These are phyloP conservation scores for Apiotrichum siamense DNA, from an alignment of 1,284 basidiomycete species.

Conservation along the genomic window DNA sequence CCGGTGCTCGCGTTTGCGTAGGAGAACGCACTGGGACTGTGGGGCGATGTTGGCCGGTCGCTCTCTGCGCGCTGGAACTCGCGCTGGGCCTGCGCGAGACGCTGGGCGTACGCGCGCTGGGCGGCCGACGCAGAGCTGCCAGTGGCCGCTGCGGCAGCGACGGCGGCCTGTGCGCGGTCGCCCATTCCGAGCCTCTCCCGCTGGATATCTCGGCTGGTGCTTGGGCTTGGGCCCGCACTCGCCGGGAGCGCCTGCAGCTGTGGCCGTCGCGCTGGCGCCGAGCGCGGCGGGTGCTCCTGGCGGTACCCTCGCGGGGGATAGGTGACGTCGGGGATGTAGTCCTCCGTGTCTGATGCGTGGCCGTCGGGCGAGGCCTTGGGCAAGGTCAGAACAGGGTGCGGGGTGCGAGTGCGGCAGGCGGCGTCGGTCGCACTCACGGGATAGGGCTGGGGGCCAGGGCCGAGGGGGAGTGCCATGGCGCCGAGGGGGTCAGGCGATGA, in stretches of 20 bases:
- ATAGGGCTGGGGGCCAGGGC: slow-evolving; percentile 3
- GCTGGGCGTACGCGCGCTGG: background rate
- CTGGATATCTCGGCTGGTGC: background rate
- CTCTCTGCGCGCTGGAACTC: too few relatives aligned
- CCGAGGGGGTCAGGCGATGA: background rate
- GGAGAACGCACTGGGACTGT: too few relatives aligned
- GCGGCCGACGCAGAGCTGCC: background rate
- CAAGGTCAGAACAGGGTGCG: background rate
- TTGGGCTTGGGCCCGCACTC: too few relatives aligned
- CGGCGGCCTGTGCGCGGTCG: background rate
- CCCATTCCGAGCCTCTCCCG: background rate
- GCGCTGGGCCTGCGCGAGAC: too few relatives aligned
- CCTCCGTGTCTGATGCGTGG: background rate
- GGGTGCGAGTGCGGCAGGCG: background rate
- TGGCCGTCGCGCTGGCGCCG: too few relatives aligned
- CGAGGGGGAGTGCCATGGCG: background rate
- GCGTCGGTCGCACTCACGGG: background rate
- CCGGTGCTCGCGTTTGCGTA: too few relatives aligned
- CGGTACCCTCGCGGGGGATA: background rate
- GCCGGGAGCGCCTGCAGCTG: background rate
- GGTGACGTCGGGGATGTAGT: background rate
- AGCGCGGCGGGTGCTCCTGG: background rate
- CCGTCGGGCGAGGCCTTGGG: slow-evolving; percentile 4
- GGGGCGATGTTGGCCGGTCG: too few relatives aligned
- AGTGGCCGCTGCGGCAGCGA: background rate